These are phyloP conservation scores for Epichloe hybrida DNA, from an alignment of 2,329 filamentous ascomycete genomes.

Conservation along the genomic window DNA sequence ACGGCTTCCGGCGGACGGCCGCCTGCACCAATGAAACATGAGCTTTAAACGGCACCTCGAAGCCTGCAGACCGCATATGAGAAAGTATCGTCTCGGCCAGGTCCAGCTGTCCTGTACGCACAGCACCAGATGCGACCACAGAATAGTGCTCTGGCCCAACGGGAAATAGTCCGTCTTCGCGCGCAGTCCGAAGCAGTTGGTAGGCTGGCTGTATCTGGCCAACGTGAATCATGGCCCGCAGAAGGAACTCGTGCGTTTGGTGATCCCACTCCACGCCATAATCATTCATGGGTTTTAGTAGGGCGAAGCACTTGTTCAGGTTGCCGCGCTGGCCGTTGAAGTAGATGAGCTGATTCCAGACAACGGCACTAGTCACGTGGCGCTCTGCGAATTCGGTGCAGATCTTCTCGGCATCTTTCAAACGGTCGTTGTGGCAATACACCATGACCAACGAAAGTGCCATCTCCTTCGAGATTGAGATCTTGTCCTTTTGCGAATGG, in stretches of 20 bases:
- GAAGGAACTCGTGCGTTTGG: conserved; percentile 35
- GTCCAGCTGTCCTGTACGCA: conserved; percentile 30
- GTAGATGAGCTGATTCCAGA: conserved; percentile 69
- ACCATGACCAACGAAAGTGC: conserved; percentile 53
- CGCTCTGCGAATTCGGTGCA: conserved; percentile 37
- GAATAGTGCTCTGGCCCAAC: conserved; percentile 36
- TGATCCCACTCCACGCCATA: conserved; percentile 32
- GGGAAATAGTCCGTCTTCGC: conserved; percentile 30
- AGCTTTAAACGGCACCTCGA: conserved; percentile 29
- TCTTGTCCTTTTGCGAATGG: conserved; percentile 39
- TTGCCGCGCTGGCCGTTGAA: conserved; percentile 52
- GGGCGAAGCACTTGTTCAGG: conserved; percentile 32
- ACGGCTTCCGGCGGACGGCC: conserved; percentile 14
- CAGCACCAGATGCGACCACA: conserved; percentile 38
- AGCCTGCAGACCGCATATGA: conserved; percentile 28
- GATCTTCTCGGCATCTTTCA: conserved; percentile 24
- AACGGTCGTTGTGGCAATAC: conserved; percentile 35
- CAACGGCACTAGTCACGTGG: conserved; percentile 38
- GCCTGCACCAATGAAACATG: conserved; percentile 30
- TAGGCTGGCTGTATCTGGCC: conserved; percentile 37
- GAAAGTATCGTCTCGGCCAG: conserved; percentile 27
- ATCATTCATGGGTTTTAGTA: conserved; percentile 36
- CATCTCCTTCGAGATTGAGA: conserved; percentile 43
- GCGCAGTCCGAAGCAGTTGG: conserved; percentile 30
- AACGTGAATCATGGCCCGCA: conserved; percentile 34